Base-by-base conservation (phyloP, 1,139 yeast species). In the Taphrina flavorubra region DNA sequence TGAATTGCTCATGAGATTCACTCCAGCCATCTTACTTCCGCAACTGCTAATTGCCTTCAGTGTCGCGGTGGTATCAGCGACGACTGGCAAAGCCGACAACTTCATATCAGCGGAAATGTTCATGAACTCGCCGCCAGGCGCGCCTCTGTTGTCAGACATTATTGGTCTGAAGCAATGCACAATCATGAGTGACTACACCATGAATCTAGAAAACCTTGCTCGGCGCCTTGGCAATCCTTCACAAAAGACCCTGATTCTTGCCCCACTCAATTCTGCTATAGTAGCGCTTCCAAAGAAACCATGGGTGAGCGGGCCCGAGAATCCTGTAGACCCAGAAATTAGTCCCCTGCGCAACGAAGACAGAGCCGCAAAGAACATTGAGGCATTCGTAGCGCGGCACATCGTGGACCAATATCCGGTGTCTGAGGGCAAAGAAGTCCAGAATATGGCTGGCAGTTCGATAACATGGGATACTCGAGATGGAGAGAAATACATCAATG, bases 261-360 rank as follows among this genome's bases (percentile, higher is more conserved):
- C 81, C 6, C 81, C 81, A 3, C 71, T 75, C 47, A 77, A 78
- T 66, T 71, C 63, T 11, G 80, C 79, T 11, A 73, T 78, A 69
- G 72, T 73, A 31, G 59, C 70, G 37, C 71, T 78, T 57, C 57
- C 74, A 5, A 72, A 73, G 44, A 78, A 78, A 71, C 81, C 81
- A 3, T 78, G 80, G 80, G 77, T 76, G 70, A 78, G 76, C 71
- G 79, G 79, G 14, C 68, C 70, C 34, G 70, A 51, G 11, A 56
- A 58, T 3, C 60, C 51, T 1, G 58, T 36, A 10, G 60, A 65
- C 55, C 74, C 53, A 74, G 72, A 57, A 71, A 71, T 42, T n/a
- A 47, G 62, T 16, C 72, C 71, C 6, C 51, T 63, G 62, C 75
- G 75, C 61, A 73, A 74, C 63, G 79, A 78, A 60, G 71, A 72